Percentiles rank a stretch among this genome's conserved stretches.
These are phyloP conservation scores for Ogataea siamensis DNA, from an alignment of 805 yeast species.

Conservation along the genomic window DNA sequence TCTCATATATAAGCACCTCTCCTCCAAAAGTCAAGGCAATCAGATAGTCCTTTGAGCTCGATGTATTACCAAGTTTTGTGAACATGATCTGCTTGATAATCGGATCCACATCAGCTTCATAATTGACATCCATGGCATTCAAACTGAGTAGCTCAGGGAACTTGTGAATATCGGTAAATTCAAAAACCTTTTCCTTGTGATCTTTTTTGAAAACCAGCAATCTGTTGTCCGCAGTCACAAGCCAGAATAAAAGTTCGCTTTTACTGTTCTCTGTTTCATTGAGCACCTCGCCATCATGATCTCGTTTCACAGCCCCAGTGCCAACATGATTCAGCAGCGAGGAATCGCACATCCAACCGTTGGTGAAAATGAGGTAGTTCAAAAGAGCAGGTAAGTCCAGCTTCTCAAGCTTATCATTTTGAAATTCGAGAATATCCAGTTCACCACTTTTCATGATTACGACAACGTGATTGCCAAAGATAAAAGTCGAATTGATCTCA, in stretches of 20 bases:
- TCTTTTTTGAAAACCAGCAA: slow-evolving; percentile 60
- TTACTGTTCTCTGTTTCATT: slow-evolving; percentile 21
- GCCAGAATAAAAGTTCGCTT: slow-evolving; percentile 51
- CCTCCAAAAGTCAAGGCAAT: slow-evolving; percentile 79
- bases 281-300: slow-evolving; percentile 24
- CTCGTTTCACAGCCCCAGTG: slow-evolving; percentile 29
- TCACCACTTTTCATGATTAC: slow-evolving; percentile 70
- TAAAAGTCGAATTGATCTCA: slow-evolving; percentile 62
- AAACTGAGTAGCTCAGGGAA: slow-evolving; percentile 44
- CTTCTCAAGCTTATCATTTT: slow-evolving; percentile 25
- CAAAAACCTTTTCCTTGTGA: slow-evolving; percentile 52
- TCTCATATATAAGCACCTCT: slow-evolving; percentile 66
- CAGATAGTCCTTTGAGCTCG: slow-evolving; percentile 56
- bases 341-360: slow-evolving; percentile 61
- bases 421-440: slow-evolving; percentile 52
- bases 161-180: slow-evolving; percentile 47
- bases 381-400: slow-evolving; percentile 36
- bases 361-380: slow-evolving; percentile 51
- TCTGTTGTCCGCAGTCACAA: slow-evolving; percentile 77
- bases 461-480: slow-evolving; percentile 61
- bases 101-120: slow-evolving; percentile 64
- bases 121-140: slow-evolving; percentile 47
- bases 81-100: slow-evolving; percentile 66
- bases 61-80: slow-evolving; percentile 60
- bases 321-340: slow-evolving; percentile 43